Evolutionary conservation across 495 filamentous ascomycete genomes (phyloP), one percentile per base, ranked within the genome.

Genomic region (Trichoderma orchidacearum): DNA sequence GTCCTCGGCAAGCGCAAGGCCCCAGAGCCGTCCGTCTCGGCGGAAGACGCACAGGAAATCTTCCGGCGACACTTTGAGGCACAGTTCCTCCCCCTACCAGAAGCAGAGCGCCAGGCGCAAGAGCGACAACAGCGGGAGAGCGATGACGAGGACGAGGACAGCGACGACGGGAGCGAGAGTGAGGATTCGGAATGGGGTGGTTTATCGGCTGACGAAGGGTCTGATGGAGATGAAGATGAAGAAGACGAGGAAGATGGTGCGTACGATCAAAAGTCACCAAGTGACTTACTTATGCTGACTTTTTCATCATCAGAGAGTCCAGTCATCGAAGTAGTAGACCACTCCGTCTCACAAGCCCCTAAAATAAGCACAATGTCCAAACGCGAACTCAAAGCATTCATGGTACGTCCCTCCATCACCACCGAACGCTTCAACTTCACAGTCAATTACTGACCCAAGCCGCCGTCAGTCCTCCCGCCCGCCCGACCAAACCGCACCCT

Each of bases 11-110:
- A 77, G 54, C 68, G 74, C 32, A 77, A 77, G 53, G 54, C 62
- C 13, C 53, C 58, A 17, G 58, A 63, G 29, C 29, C 60, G 12
- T 59, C 56, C 5, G 30, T 68, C 29, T 58, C 63, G 2, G 53
- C 60, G 9, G 68, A 68, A 45, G 64, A 70, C n/a, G 71, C 68
- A 0, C 69, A 71, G 54, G 72, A 66, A 56, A 72, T 86, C 31
- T 83, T 98, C 60, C 82, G 82, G 57, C 84, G 82, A 59, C 84
- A 88, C 65, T 97, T 98, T 67, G 93, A 96, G 70, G 80, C 85
- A 8, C 83, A 85, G 62, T 97, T 95, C 69, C 80, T 83, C 60
- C 88, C 91, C 11, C 63, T 96, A 21, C 74, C 75, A 59, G 61
- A 58, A 60, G 58, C 65, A 51, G 50, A 57, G 13, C 55, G 50